Base-by-base conservation (phyloP, 78 protist genomes). In the Creolimax fragrantissima region DNA sequence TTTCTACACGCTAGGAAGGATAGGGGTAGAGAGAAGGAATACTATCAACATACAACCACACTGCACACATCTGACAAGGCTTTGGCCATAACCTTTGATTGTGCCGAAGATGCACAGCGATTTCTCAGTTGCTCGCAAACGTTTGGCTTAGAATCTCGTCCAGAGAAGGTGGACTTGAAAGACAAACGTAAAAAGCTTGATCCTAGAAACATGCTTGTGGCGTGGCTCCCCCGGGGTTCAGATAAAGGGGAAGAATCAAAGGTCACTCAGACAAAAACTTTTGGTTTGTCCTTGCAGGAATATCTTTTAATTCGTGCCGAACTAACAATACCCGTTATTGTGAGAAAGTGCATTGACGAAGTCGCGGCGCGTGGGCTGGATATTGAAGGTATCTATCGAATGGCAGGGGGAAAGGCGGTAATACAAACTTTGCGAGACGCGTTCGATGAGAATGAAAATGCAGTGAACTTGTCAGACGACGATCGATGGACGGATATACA, bases 351-450 rank as follows among this genome's bases (percentile, higher is more conserved):
- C 92, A 39, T 67, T 2, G 45, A 42, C 17, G 92, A 90, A 4
- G 44, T 90, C 7, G 85, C 42, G 44, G 2, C 35, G 2, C 35
- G 92, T 3, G 92, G 85, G 45, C 3, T 90, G 92, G 92, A 90
- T 83, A 2, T 39, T 67, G 92, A 45, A 39, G 92, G 92, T 41
- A 47, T 90, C 24, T 90, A 90, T 47, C 84, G 92, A 44, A 35
- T 90, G 32, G 85, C 85, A 3, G 92, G 92, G 58, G 84, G 17
- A 4, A 89, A 89, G 91, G 41, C 91, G 42, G n/a, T n/a, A 35
- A 89, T 89, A 35, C 83, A 89, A 42, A 5, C 42, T 24, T 58
- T 58, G 47, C 6, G 42, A 37, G 43, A 67, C 35, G 32, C 37
- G 41, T 5, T 44, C n/a, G 17, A 44, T 24, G 91, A 89, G 41